These are phyloP conservation scores for Rhodotorula diobovata DNA, from an alignment of 768 basidiomycete species.

Conservation along the genomic window DNA sequence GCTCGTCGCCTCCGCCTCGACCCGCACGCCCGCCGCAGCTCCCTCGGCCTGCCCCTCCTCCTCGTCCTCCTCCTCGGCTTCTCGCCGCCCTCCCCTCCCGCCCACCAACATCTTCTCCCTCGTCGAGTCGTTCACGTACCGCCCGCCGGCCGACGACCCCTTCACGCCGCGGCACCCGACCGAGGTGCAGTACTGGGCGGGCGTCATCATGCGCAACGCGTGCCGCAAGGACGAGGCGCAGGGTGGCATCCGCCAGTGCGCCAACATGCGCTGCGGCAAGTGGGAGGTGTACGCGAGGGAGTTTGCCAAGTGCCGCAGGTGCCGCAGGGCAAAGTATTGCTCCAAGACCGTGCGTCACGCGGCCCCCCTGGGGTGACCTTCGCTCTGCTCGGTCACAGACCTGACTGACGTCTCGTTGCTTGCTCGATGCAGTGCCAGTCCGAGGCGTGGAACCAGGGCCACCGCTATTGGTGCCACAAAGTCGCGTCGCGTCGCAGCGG, in stretches of 20 bases:
- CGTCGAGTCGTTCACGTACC: constrained; percentile 89
- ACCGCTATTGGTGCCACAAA: constrained; percentile 59
- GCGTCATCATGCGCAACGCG: constrained; percentile 99
- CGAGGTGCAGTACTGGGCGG: constrained; percentile 98
- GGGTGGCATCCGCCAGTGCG: constrained; percentile 94
- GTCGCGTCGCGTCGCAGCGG: background rate
- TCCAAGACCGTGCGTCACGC: constrained; percentile 70
- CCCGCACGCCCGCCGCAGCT: background rate
- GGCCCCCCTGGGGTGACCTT: background rate
- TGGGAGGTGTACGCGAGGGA: constrained; percentile 91
- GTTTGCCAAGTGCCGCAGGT: constrained; percentile 93
- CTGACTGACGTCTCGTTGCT: background rate
- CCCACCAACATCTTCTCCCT: constrained; percentile 81
- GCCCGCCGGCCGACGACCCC: constrained; percentile 68
- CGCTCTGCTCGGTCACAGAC: background rate
- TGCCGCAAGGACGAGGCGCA: constrained; percentile 91
- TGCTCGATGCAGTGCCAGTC: constrained; percentile 62
- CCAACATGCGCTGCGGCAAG: constrained; percentile 92
- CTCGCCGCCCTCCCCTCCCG: constrained; percentile 41
- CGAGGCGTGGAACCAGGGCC: constrained; percentile 91
- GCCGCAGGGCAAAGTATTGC: constrained; percentile 97
- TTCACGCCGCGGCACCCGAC: constrained; percentile 67
- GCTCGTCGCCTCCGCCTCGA: constrained; percentile 17
- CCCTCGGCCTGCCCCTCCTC: too few species aligned
- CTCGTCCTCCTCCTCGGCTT: background rate